Percentiles rank a stretch among this genome's conserved stretches.
These are phyloP conservation scores for Auricularia sp. DNA, from an alignment of 768 basidiomycete species.

Conservation along the genomic window DNA sequence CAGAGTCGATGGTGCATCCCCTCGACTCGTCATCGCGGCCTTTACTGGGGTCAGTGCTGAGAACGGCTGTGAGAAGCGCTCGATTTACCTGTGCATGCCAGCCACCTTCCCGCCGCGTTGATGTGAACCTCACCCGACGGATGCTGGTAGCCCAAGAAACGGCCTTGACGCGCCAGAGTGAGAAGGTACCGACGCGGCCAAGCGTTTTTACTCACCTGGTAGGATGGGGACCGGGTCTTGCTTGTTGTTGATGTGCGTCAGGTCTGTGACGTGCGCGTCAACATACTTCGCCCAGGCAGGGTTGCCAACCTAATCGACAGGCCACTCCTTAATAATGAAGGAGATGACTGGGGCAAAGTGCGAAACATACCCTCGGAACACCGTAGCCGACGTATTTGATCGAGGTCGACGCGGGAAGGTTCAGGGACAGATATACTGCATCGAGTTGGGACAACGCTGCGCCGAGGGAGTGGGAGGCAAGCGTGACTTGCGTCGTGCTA, in stretches of 20 bases:
- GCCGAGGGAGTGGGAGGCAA: conserved; percentile 32
- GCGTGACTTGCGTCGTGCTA: conserved; percentile 16
- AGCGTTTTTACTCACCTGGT: background rate
- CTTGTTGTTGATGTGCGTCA: conserved; percentile 8
- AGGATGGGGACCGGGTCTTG: conserved; percentile 1
- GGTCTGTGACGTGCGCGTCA: conserved; percentile 4
- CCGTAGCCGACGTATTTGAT: conserved; percentile 27
- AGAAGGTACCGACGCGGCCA: no score
- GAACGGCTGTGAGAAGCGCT: background rate
- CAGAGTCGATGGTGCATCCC: conserved; percentile 16
- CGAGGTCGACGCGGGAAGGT: conserved; percentile 23
- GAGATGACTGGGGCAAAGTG: no score
- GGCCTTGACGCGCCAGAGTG: conserved; percentile 7
- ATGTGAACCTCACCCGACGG: conserved; percentile 40
- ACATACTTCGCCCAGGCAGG: conserved; percentile 1
- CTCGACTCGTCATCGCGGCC: conserved; percentile 16
- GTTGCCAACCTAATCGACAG: conserved; percentile 16
- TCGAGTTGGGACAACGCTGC: conserved; percentile 31
- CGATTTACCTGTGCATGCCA: conserved; percentile 15
- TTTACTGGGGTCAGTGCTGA: background rate
- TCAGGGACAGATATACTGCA: conserved; percentile 31
- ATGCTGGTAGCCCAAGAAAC: conserved; percentile 28
- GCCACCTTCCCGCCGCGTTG: conserved; percentile 20
- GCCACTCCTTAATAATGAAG: conserved; percentile 32
- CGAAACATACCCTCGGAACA: conserved; percentile 24